phyloP scores from a whole-genome alignment of 176 grass and related monocot genomes.

The Alloteropsis semialata region DNA sequence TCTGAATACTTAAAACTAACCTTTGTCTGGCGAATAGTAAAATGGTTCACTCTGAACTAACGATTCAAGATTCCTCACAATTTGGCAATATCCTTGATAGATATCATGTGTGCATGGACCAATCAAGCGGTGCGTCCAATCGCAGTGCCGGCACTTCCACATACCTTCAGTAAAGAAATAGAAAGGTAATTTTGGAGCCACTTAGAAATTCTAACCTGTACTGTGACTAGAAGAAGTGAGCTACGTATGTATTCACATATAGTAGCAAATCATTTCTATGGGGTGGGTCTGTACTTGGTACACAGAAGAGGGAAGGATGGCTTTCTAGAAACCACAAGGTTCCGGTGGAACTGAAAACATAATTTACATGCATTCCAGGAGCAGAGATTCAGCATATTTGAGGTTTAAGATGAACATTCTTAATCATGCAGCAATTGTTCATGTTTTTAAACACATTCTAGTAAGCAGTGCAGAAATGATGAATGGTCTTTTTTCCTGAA shows the following conservation, averaged over 20 bases:
- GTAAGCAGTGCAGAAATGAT: not conserved
- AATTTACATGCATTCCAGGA: not conserved
- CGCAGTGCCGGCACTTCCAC: constrained; percentile 77
- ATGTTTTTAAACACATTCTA: not conserved
- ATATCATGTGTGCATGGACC: constrained; percentile 47
- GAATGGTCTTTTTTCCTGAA: not conserved
- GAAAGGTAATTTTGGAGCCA: constrained; percentile 30
- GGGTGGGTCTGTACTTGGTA: not conserved
- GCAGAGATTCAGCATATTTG: not conserved
- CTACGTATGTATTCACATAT: not conserved
- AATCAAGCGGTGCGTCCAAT: constrained; percentile 60
- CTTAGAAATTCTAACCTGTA: not conserved
- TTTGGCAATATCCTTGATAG: constrained; percentile 51
- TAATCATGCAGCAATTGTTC: not conserved
- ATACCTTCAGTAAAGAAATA: constrained; percentile 72
- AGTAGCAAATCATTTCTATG: not conserved
- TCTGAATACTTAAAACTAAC: constrained; percentile 49
- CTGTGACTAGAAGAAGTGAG: not conserved
- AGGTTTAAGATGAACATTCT: not conserved
- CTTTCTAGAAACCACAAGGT: not conserved
- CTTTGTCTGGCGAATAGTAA: constrained; percentile 46
- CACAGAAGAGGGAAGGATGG: not conserved
- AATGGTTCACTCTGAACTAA: constrained; percentile 46
- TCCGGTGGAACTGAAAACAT: not conserved
- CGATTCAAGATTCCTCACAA: constrained; percentile 30